Evolutionary conservation across 1,284 basidiomycete genomes (phyloP), one percentile per base, ranked within the genome.

Genomic region (Rhodotorula sp.): DNA sequence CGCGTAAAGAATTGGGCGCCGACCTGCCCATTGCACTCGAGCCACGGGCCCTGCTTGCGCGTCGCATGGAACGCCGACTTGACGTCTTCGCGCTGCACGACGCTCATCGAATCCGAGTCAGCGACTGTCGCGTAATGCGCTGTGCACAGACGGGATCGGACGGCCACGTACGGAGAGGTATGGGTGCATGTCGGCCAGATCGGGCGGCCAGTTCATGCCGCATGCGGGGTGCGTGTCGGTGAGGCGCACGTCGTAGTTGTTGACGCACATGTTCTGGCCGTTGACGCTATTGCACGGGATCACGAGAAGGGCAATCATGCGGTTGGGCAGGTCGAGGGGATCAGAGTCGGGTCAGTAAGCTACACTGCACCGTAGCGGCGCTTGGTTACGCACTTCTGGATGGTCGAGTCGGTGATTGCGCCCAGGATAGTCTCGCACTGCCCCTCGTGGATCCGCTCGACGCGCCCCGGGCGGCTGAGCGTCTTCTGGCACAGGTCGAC

Each of bases 121-220:
- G 27, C 13, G 16, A 12, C 53, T 48, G 56, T 67, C 55, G 8
- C 53, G 21, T 21, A 2, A 12, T 8, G 16, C 14, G 42, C 60
- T 49, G 21, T 3, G 25, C 3, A 48, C 12, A 19, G 21, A 34
- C 16, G 19, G 45, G 25, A 56, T 56, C 50, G 48, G 52, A 56
- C 50, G 27, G 48, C 9, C 17, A 84, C 91, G 69, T 80, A 94
- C 93, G 42, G 86, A 87, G 19, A 99, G 87, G 80, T 95, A 97
- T 7, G 84, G 83, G 55, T 89, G 90, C 52, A 97, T 85, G 60
- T 90, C 88, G 14, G 85, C 81, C 41, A 99, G 86, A 75, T 93
- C 92, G n/a, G 90, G 89, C 7, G 96, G 96, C 96, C 96, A 99
- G 81, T 96, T 96, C 92, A 98, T 92, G 1, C 96, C 96, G 81